These are phyloP conservation scores for Eimeria tenella DNA, from an alignment of 169 alveolate species.

Conservation along the genomic window DNA sequence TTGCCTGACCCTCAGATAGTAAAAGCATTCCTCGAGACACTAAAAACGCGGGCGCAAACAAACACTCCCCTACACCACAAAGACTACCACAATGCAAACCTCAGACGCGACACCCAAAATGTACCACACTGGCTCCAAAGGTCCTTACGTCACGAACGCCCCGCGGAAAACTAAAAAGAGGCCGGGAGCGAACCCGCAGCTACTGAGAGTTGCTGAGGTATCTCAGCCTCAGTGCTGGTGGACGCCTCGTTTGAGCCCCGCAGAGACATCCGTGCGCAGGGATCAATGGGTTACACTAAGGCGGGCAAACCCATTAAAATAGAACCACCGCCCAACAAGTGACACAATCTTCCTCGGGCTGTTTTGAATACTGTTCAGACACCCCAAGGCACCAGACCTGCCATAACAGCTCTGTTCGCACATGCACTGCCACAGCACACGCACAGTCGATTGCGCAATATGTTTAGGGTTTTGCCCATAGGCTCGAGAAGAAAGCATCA, in stretches of 20 bases:
- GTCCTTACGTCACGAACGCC: too few species aligned
- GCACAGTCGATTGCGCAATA: neutral
- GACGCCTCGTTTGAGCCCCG: conserved; percentile 49
- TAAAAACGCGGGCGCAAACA: too few species aligned
- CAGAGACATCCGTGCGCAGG: conserved; percentile 48
- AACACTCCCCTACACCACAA: too few species aligned
- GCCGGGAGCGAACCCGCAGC: conserved; percentile 71
- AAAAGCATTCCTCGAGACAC: too few species aligned
- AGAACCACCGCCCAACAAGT: neutral
- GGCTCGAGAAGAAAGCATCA: conserved; percentile 12
- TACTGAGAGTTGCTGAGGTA: conserved; percentile 11
- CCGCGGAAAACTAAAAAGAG: neutral
- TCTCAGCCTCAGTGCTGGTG: conserved; percentile 30
- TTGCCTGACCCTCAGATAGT: too few species aligned
- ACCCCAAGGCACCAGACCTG: neutral
- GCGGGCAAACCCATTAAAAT: conserved; percentile 32
- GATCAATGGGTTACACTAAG: conserved; percentile 31
- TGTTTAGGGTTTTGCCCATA: conserved; percentile 43
- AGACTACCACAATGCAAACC: too few species aligned
- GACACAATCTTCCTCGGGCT: too few species aligned
- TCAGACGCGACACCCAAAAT: too few species aligned
- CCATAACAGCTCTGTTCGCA: neutral
- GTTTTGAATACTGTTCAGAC: neutral
- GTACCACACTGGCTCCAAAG: too few species aligned
- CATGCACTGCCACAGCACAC: neutral